Evolutionary conservation across 2,329 filamentous ascomycete genomes (phyloP).

Genomic region (Aquanectria penicillioides): DNA sequence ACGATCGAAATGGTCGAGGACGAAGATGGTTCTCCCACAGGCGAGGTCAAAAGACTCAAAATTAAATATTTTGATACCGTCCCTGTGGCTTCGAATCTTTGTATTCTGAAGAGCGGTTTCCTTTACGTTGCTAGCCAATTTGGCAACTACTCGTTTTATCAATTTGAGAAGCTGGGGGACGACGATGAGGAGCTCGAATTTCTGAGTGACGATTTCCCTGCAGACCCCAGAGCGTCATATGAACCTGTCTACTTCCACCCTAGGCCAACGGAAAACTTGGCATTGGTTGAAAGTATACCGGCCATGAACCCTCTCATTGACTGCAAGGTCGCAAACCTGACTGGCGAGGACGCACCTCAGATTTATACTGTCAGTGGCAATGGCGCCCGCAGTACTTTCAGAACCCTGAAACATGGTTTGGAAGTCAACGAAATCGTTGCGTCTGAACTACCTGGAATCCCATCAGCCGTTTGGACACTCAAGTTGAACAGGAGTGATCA

Average conservation of each 20-base stretch:
- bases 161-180: conserved; percentile 96
- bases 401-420: conserved; percentile 90
- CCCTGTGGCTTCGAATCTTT: conserved; percentile 85
- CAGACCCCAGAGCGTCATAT: conserved; percentile 77
- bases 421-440: conserved; percentile 97
- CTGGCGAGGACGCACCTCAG: conserved; percentile 92
- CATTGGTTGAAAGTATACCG: conserved; percentile 84
- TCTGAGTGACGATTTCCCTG: conserved; percentile 81
- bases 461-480: conserved; percentile 93
- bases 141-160: conserved; percentile 94
- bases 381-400: conserved; percentile 88
- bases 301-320: conserved; percentile 92
- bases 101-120: conserved; percentile 95
- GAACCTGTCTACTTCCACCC: conserved; percentile 87
- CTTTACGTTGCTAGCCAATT: conserved; percentile 92
- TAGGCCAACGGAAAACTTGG: conserved; percentile 81
- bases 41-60: conserved; percentile 83
- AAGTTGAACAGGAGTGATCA: conserved; percentile 84
- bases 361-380: conserved; percentile 94
- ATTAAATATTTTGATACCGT: conserved; percentile 99
- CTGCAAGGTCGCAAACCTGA: conserved; percentile 90
- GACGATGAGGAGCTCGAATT: conserved; percentile 93
- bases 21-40: conserved; percentile 78
- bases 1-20: conserved; percentile 92
- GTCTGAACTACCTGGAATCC: conserved; percentile 88